Conservation (phyloP, 768 basidiomycete species). For the Pholiota microspora region DNA sequence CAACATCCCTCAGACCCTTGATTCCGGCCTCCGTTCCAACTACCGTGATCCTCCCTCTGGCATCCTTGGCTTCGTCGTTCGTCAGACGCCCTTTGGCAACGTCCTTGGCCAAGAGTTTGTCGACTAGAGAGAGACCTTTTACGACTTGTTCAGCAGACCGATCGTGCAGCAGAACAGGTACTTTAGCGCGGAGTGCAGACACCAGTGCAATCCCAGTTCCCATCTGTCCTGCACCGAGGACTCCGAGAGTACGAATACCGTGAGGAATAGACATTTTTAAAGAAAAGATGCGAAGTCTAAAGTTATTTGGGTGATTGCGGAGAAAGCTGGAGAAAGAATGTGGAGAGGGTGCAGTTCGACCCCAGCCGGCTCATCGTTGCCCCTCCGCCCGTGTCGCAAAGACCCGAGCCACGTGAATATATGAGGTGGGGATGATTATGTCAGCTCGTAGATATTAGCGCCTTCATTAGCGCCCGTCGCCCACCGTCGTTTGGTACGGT, state of each 20-base stretch:
- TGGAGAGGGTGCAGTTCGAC: background rate
- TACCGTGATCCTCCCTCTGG: constrained; percentile 60
- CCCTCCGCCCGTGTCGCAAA: too few species aligned
- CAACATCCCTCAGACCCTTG: constrained; percentile 69
- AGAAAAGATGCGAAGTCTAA: background rate
- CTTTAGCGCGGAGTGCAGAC: constrained; percentile 79
- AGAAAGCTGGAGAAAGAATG: background rate
- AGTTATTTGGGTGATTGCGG: background rate
- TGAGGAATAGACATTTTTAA: constrained; percentile 56
- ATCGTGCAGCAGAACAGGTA: constrained; percentile 87
- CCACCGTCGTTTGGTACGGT: too few species aligned
- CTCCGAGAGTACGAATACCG: constrained; percentile 72
- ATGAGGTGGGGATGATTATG: too few species aligned
- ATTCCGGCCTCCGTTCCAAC: constrained; percentile 51
- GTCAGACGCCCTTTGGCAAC: constrained; percentile 79
- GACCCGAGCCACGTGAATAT: too few species aligned
- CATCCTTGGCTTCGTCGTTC: constrained; percentile 68
- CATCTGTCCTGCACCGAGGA: constrained; percentile 86
- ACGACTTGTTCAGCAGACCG: constrained; percentile 69
- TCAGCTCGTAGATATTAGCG: too few species aligned
- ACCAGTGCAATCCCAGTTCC: constrained; percentile 92
- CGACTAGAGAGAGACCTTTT: constrained; percentile 71
- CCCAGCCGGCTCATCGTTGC: too few species aligned
- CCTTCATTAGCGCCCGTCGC: too few species aligned
- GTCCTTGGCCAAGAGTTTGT: constrained; percentile 87